Evolutionary conservation across 225 moss, liverwort and hornwort genomes (phyloP).

Genomic region (Rhytidiadelphus loreus): DNA sequence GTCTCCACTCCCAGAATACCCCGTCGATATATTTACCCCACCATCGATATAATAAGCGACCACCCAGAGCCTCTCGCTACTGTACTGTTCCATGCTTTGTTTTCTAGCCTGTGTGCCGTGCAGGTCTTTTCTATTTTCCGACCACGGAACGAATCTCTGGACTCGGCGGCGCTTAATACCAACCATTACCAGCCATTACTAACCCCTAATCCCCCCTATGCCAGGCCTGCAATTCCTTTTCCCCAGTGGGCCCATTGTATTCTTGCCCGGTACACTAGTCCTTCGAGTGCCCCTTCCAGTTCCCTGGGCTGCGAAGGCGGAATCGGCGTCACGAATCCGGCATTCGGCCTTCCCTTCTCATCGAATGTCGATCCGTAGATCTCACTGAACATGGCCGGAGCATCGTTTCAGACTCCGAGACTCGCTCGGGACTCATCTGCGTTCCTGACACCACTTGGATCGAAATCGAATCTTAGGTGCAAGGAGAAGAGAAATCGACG

Average conservation of each 20-base stretch:
- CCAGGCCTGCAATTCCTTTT: not conserved
- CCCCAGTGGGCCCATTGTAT: not conserved
- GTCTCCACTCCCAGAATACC: not conserved
- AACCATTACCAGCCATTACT: not conserved
- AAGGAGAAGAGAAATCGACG: not conserved
- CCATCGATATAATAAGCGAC: not conserved
- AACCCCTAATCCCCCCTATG: not conserved
- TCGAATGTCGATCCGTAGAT: not conserved
- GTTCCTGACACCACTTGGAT: not conserved
- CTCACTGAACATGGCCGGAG: not conserved
- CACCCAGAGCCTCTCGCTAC: not conserved
- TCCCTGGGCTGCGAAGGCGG: slow-evolving; percentile 8
- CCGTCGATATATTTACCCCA: not conserved
- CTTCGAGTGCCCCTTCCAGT: not conserved
- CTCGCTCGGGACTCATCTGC: not conserved
- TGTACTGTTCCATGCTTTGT: no score
- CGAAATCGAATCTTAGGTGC: not conserved
- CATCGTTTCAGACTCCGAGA: not conserved
- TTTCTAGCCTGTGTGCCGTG: not conserved
- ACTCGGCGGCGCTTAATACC: not conserved
- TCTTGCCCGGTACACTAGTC: not conserved
- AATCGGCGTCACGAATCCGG: not conserved
- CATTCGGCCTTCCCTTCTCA: not conserved
- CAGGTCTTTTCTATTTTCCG: not conserved
- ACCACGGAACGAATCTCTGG: not conserved